Evolutionary conservation across 768 basidiomycete species (phyloP).

Genomic region (Cubamyces sp.): DNA sequence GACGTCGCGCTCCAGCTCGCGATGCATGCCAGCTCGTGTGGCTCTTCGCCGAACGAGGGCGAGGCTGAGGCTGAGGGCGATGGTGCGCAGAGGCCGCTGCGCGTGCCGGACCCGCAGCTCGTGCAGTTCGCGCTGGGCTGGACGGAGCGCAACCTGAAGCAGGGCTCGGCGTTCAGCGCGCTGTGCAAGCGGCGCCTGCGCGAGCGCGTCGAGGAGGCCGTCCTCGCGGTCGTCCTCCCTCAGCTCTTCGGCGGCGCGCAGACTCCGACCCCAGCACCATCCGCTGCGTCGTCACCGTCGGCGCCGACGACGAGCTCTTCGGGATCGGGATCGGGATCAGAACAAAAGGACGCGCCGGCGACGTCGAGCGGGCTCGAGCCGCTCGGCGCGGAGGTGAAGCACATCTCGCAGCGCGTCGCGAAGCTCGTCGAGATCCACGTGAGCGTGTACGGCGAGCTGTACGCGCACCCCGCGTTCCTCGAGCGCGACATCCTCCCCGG

Average conservation of each 20-base stretch:
- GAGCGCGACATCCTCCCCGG: constrained; percentile 7
- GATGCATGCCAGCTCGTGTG: constrained; percentile 60
- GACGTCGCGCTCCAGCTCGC: constrained; percentile 80
- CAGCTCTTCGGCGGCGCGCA: constrained; percentile 32
- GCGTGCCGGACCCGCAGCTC: constrained; percentile 53
- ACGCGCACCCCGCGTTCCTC: constrained; percentile 68
- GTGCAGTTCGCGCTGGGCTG: constrained; percentile 70
- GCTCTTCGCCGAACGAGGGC: constrained; percentile 9
- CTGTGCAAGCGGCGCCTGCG: constrained; percentile 64
- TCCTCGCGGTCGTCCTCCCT: constrained; percentile 30
- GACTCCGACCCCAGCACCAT: constrained; percentile 30
- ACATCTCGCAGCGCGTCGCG: constrained; percentile 71
- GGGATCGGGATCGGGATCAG: background rate
- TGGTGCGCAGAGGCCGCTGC: constrained; percentile 22
- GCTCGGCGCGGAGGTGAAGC: constrained; percentile 67
- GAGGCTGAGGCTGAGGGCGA: constrained; percentile 20
- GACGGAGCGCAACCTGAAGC: constrained; percentile 68
- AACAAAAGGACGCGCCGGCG: constrained; percentile 28
- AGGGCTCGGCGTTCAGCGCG: constrained; percentile 58
- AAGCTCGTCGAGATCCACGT: constrained; percentile 76
- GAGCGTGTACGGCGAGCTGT: constrained; percentile 75
- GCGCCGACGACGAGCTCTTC: constrained; percentile 18
- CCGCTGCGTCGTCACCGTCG: constrained; percentile 15
- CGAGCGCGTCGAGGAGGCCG: constrained; percentile 30
- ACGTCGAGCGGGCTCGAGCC: constrained; percentile 70